Conservation (phyloP, 805 yeast species). For the Saccharomycopsis oosterbeekiorum region DNA sequence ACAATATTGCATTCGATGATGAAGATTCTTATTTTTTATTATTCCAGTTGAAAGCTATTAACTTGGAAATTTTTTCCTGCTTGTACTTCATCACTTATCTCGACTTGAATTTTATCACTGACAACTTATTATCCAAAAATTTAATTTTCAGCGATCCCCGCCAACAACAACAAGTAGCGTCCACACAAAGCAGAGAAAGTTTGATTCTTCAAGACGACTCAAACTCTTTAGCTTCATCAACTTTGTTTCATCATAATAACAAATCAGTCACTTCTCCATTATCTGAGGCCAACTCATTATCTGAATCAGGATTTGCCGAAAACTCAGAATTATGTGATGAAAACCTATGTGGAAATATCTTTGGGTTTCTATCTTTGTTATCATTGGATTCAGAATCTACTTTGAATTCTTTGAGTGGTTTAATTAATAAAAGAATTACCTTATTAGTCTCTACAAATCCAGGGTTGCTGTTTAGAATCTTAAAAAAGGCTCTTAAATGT, state of each 20-base stretch:
- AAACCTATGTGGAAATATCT: constrained; percentile 11
- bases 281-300: background rate
- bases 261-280: background rate
- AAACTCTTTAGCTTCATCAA: background rate
- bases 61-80: constrained; percentile 52
- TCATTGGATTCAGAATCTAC: constrained; percentile 18
- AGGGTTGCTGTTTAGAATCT: constrained; percentile 36
- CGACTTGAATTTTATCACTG: constrained; percentile 33
- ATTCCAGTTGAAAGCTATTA: constrained; percentile 42
- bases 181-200: background rate
- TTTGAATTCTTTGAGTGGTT: constrained; percentile 34
- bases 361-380: constrained; percentile 16
- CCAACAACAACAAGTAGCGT: background rate
- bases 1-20: constrained; percentile 36
- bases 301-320: background rate
- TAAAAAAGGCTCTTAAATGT: constrained; percentile 11
- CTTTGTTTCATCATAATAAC: background rate
- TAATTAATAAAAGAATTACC: constrained; percentile 45
- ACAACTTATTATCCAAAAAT: constrained; percentile 33
- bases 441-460: constrained; percentile 35
- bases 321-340: constrained; percentile 12
- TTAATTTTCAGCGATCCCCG: constrained; percentile 34
- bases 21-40: constrained; percentile 36
- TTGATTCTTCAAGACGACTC: background rate
- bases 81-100: constrained; percentile 40